These are phyloP conservation scores for Blastobotrys capitulatus DNA, from an alignment of 1,139 yeast species.

Conservation along the genomic window DNA sequence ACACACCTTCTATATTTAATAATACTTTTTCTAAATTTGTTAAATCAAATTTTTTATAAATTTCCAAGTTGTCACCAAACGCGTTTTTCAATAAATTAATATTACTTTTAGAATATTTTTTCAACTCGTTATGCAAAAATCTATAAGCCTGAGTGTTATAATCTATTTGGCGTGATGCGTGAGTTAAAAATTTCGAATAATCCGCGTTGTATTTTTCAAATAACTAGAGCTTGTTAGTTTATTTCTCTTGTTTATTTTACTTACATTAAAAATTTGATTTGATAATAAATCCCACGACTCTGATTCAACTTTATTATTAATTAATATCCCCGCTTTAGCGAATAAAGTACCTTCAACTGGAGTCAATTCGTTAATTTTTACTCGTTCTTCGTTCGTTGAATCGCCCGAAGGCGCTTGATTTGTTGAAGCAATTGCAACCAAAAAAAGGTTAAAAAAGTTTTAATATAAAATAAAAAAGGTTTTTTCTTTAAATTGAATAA, in stretches of 20 bases:
- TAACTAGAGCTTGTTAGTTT: not conserved
- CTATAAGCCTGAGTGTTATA: not conserved
- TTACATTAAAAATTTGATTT: conserved; percentile 4
- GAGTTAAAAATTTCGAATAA: not conserved
- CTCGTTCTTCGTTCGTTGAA: not conserved
- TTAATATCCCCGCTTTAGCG: conserved; percentile 1
- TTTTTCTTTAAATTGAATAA: no score
- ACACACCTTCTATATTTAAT: not conserved
- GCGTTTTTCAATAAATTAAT: not conserved
- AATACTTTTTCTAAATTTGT: conserved; percentile 1
- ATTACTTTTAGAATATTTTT: not conserved
- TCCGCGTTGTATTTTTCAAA: not conserved
- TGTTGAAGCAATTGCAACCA: not conserved
- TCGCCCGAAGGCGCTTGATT: conserved; percentile 10
- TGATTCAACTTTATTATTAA: not conserved
- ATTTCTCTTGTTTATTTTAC: not conserved
- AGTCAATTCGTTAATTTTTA: not conserved
- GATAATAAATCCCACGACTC: not conserved
- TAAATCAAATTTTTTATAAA: conserved; percentile 4
- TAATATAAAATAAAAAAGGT: no score
- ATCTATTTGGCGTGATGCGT: not conserved
- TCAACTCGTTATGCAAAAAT: not conserved
- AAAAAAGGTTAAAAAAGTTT: no score
- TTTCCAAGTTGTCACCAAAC: not conserved
- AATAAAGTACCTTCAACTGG: not conserved